Evolutionary conservation across 495 filamentous ascomycete genomes (phyloP).

Genomic region (Tetracladium marchalianum): DNA sequence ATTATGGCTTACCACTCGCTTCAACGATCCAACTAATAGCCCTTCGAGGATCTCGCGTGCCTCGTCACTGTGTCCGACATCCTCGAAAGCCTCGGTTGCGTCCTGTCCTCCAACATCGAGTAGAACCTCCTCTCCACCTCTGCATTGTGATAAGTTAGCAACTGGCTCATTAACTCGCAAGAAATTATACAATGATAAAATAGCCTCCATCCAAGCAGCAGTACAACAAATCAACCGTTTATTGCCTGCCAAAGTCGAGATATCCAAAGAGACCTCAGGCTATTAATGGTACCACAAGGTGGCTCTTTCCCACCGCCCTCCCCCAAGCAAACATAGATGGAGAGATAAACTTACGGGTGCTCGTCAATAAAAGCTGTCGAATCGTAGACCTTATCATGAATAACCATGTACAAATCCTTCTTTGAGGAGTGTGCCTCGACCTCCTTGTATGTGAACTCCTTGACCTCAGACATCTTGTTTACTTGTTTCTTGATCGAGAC

Average conservation of each 20-base stretch:
- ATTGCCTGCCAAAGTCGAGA: no score
- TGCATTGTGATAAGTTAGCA: constrained; percentile 27
- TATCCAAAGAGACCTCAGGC: background rate
- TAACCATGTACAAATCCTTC: constrained; percentile 87
- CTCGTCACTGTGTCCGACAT: constrained; percentile 99
- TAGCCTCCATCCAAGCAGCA: no score
- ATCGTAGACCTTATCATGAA: constrained; percentile 97
- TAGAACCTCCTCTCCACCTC: constrained; percentile 96
- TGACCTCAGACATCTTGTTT: constrained; percentile 1
- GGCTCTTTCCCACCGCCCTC: background rate
- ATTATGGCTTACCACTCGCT: constrained; percentile 63
- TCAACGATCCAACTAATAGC: constrained; percentile 69
- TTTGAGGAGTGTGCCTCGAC: constrained; percentile 83
- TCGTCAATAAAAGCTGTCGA: constrained; percentile 84
- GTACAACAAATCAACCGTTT: no score
- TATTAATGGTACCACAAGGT: background rate
- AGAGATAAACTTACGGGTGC: constrained; percentile 76
- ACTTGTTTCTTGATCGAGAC: no score
- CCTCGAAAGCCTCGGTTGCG: constrained; percentile 96
- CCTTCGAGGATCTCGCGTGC: constrained; percentile 86
- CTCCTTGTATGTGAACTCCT: constrained; percentile 73
- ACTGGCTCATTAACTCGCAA: background rate
- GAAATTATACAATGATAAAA: background rate
- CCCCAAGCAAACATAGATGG: background rate
- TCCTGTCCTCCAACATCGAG: constrained; percentile 95